Conservation (phyloP, 768 basidiomycete species). For the Dioszegia aurantiaca region DNA sequence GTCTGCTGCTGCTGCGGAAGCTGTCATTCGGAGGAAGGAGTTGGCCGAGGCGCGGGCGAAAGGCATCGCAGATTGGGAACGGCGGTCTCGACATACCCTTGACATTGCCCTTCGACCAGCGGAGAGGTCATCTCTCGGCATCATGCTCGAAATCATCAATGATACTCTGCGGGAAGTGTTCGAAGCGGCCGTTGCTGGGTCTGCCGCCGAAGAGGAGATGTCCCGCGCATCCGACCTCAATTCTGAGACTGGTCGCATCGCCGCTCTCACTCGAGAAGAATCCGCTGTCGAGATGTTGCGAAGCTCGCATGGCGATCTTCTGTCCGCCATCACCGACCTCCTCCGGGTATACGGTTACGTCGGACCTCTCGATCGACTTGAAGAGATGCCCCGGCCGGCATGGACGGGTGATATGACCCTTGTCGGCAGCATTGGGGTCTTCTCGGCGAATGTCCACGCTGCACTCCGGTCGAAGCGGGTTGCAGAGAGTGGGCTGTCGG, state of each 20-base stretch:
- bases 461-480: constrained; percentile 33
- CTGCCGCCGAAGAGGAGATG: constrained; percentile 43
- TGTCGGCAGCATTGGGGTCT: constrained; percentile 62
- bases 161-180: constrained; percentile 42
- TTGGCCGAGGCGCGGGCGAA: constrained; percentile 19
- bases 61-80: constrained; percentile 16
- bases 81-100: constrained; percentile 4
- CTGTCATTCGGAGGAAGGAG: background rate
- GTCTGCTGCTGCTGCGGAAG: background rate
- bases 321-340: constrained; percentile 27
- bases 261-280: constrained; percentile 35
- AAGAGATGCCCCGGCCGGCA: constrained; percentile 38
- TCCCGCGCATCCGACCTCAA: constrained; percentile 30
- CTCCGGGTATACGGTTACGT: constrained; percentile 40
- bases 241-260: constrained; percentile 20
- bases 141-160: constrained; percentile 34
- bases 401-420: constrained; percentile 59
- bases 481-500: constrained; percentile 33
- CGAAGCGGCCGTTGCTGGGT: constrained; percentile 40
- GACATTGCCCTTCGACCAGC: constrained; percentile 12
- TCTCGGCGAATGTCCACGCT: constrained; percentile 63
- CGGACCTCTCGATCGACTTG: constrained; percentile 36
- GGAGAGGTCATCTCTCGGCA: constrained; percentile 24
- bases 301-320: constrained; percentile 16
- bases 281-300: constrained; percentile 27